phyloP scores from a whole-genome alignment of 148 eudicot genomes.

The Heliosperma pusillum region DNA sequence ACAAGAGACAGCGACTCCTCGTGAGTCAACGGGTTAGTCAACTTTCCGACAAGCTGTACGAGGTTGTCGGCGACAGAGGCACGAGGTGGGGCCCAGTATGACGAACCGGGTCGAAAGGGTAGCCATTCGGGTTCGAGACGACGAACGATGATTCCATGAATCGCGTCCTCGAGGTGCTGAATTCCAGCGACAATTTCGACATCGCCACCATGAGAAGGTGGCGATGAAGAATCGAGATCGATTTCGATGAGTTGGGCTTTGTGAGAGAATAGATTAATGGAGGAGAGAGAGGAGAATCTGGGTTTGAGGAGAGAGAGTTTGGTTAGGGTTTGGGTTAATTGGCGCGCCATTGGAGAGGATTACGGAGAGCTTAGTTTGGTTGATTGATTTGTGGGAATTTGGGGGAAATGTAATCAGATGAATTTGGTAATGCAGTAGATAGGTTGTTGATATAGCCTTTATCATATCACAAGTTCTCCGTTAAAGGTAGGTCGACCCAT shows the following conservation, averaged over 20 bases:
- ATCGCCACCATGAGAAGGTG: slow-evolving; percentile 22
- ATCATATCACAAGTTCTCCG: too few species aligned
- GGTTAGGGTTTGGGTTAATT: slow-evolving; percentile 43
- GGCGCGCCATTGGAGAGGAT: slow-evolving; percentile 42
- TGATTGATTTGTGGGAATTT: slow-evolving; percentile 2
- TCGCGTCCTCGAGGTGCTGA: slow-evolving; percentile 52
- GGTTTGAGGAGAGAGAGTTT: slow-evolving; percentile 24
- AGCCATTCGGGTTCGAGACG: slow-evolving; percentile 93
- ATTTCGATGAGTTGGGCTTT: slow-evolving; percentile 22
- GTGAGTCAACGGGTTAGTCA: slow-evolving; percentile 38
- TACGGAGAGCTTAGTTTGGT: background rate
- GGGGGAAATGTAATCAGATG: too few species aligned
- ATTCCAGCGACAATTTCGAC: slow-evolving; percentile 31
- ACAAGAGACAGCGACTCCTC: slow-evolving; percentile 48
- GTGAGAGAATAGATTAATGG: slow-evolving; percentile 11
- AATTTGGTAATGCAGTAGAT: too few species aligned
- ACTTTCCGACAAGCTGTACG: slow-evolving; percentile 43
- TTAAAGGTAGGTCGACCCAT: too few species aligned
- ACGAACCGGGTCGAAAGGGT: slow-evolving; percentile 72
- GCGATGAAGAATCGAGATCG: slow-evolving; percentile 13
- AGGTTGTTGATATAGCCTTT: too few species aligned
- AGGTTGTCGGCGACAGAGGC: slow-evolving; percentile 25
- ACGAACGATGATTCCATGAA: slow-evolving; percentile 59
- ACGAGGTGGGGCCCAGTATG: slow-evolving; percentile 83
- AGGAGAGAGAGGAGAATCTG: slow-evolving; percentile 1